These are phyloP conservation scores for Paratinospora sagittata DNA, from an alignment of 164 flowering plant genomes.

Conservation along the genomic window DNA sequence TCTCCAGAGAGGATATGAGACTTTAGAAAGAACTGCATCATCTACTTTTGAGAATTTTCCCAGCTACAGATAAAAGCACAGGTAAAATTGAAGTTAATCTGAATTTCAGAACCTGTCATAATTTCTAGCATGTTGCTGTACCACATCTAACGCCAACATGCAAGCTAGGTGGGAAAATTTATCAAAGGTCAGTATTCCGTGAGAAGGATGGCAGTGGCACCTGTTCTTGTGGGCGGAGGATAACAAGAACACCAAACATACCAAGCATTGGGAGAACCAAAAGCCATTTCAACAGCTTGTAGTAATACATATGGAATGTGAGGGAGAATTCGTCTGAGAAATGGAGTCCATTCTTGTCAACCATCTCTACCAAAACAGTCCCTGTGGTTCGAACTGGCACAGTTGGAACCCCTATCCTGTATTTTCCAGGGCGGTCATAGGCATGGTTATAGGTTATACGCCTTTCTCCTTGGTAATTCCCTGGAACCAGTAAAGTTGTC, in stretches of 20 bases:
- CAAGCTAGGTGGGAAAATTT: neutral
- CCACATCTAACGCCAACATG: neutral
- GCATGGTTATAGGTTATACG: conserved; percentile 60
- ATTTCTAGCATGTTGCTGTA: neutral
- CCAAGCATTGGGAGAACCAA: conserved; percentile 97
- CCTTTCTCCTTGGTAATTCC: conserved; percentile 93
- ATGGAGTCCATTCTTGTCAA: conserved; percentile 76
- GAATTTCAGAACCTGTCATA: neutral
- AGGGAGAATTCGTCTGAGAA: conserved; percentile 95
- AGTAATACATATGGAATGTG: conserved; percentile 93
- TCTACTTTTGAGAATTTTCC: no score
- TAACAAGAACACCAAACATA: conserved; percentile 86
- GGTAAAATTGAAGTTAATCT: neutral
- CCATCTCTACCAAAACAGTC: conserved; percentile 91
- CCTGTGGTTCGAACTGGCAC: conserved; percentile 90
- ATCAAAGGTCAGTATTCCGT: conserved; percentile 70
- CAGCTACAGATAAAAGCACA: neutral
- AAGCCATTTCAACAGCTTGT: conserved; percentile 91
- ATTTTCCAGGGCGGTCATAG: conserved; percentile 56
- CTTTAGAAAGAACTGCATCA: no score
- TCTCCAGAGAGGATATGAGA: no score
- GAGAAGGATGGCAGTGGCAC: conserved; percentile 96
- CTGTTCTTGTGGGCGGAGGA: conserved; percentile 87
- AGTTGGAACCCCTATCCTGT: conserved; percentile 74
- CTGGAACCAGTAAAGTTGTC: conserved; percentile 89